These are phyloP conservation scores for Rhizodiscina lignyota DNA, from an alignment of 495 filamentous ascomycete species.

Conservation along the genomic window DNA sequence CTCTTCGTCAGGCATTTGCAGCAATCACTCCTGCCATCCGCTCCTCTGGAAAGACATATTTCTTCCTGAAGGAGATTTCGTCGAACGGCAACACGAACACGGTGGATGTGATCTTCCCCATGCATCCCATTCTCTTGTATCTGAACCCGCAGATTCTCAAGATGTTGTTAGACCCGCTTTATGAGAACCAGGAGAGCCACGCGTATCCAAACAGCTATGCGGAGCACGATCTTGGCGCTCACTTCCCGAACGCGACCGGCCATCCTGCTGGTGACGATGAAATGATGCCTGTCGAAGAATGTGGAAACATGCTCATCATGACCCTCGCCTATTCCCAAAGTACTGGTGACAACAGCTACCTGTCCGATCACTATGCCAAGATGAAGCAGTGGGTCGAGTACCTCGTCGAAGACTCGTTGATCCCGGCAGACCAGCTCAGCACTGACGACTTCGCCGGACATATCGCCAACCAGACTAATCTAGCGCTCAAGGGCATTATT, in stretches of 20 bases:
- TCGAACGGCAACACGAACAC: conserved; percentile 22
- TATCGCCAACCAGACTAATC: conserved; percentile 23
- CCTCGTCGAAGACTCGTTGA: conserved; percentile 17
- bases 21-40: conserved; percentile 12
- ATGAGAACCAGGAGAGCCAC: conserved; percentile 18
- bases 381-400: conserved; percentile 20
- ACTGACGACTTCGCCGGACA: conserved; percentile 22
- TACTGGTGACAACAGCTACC: conserved; percentile 27
- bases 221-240: conserved; percentile 18
- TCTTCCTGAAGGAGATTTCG: conserved; percentile 21
- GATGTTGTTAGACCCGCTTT: conserved; percentile 16
- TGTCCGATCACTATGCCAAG: conserved; percentile 19
- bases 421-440: conserved; percentile 17
- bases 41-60: conserved; percentile 6
- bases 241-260: conserved; percentile 20
- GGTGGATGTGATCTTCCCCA: conserved; percentile 22
- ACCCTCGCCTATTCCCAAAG: conserved; percentile 30
- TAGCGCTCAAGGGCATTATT: conserved; percentile 23
- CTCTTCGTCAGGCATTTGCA: conserved; percentile 21
- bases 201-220: conserved; percentile 16
- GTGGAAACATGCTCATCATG: conserved; percentile 24
- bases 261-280: conserved; percentile 17
- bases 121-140: conserved; percentile 18
- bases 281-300: conserved; percentile 21
- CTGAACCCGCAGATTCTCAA: conserved; percentile 14